Conservation (phyloP, 2,329 filamentous ascomycete genomes). For the Penicillium sp. region DNA sequence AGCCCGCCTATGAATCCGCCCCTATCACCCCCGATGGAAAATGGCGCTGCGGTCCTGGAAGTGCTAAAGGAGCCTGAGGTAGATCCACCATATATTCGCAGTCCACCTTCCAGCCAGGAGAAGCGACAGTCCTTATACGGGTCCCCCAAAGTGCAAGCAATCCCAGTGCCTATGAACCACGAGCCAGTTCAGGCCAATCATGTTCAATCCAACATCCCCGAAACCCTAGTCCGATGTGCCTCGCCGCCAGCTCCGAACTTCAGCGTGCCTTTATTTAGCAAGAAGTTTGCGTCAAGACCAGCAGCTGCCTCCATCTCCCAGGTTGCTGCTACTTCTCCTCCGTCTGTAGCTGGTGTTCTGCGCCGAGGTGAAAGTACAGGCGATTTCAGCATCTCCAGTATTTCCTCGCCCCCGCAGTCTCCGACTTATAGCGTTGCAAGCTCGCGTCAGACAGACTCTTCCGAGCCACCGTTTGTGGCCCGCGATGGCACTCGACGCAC, state of each 20-base stretch:
- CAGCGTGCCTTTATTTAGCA: slow-evolving; percentile 43
- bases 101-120: slow-evolving; percentile 24
- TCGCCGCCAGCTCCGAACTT: slow-evolving; percentile 43
- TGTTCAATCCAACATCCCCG: slow-evolving; percentile 26
- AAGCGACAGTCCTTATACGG: slow-evolving; percentile 30
- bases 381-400: slow-evolving; percentile 20
- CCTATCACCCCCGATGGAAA: slow-evolving; percentile 15
- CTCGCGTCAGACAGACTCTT: slow-evolving; percentile 20
- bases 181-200: slow-evolving; percentile 22
- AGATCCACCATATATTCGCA: slow-evolving; percentile 13
- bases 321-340: slow-evolving; percentile 9
- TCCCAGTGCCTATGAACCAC: slow-evolving; percentile 9
- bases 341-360: slow-evolving; percentile 11
- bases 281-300: slow-evolving; percentile 32
- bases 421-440: slow-evolving; percentile 29
- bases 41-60: slow-evolving; percentile 11
- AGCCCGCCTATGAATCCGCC: slow-evolving; percentile 17
- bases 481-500: slow-evolving; percentile 20
- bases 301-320: slow-evolving; percentile 13
- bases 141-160: slow-evolving; percentile 3
- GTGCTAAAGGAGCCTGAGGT: slow-evolving; percentile 13
- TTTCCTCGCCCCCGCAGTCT: slow-evolving; percentile 35
- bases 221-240: slow-evolving; percentile 27
- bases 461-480: slow-evolving; percentile 16
- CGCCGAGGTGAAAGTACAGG: slow-evolving; percentile 14